Conservation (phyloP, 345 rosid species). For the Bretschneidera sinensis region DNA sequence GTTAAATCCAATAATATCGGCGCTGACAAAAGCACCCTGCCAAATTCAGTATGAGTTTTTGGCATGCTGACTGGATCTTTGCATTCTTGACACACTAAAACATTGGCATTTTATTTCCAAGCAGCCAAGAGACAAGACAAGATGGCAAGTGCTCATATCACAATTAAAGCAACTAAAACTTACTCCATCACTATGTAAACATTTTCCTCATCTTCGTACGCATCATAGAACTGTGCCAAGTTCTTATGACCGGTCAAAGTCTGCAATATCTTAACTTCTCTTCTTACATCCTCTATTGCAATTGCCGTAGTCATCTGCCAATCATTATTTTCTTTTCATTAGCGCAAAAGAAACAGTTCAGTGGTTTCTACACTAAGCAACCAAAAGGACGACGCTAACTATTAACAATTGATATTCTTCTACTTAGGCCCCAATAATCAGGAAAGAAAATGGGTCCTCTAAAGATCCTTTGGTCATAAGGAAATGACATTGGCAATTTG, state of each 20-base stretch:
- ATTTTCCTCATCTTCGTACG: conserved; percentile 79
- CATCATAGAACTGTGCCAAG: conserved; percentile 68
- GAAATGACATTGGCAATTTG: neutral
- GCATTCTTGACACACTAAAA: no score
- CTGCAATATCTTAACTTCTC: conserved; percentile 78
- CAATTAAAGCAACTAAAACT: conserved; percentile 17
- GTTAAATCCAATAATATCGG: neutral
- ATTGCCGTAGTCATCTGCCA: conserved; percentile 86
- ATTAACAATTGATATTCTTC: no score
- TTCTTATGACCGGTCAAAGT: conserved; percentile 84
- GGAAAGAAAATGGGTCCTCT: conserved; percentile 5
- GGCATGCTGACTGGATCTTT: neutral
- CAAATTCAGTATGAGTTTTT: neutral
- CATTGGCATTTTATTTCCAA: no score
- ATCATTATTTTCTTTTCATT: conserved; percentile 1
- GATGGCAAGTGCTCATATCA: no score
- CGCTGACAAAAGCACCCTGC: no score
- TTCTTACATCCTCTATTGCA: conserved; percentile 87
- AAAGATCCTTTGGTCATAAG: neutral
- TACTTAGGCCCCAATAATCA: neutral
- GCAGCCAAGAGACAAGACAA: no score
- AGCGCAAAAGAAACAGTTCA: neutral
- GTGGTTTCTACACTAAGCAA: neutral
- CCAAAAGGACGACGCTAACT: neutral
- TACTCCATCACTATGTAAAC: conserved; percentile 89